Evolutionary conservation across 805 yeast genomes (phyloP).

Genomic region (Hanseniaspora vineae): DNA sequence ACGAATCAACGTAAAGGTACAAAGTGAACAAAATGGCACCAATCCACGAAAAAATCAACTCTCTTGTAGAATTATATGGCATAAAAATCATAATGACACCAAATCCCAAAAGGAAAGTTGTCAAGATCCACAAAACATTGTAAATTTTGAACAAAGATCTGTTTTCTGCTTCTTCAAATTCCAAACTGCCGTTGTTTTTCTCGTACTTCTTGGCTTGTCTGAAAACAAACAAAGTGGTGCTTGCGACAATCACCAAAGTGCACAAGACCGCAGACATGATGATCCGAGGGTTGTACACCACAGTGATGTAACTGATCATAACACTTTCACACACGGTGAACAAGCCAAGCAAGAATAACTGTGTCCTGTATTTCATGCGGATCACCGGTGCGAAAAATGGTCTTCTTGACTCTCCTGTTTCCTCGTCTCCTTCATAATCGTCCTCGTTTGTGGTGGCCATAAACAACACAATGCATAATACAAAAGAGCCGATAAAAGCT

Average conservation of each 20-base stretch:
- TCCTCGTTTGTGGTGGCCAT: conserved; percentile 33
- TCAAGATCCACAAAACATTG: conserved; percentile 35
- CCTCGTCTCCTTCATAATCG: conserved; percentile 2
- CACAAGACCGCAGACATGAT: conserved; percentile 60
- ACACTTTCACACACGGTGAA: conserved; percentile 72
- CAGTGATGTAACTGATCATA: conserved; percentile 52
- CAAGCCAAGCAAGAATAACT: conserved; percentile 39
- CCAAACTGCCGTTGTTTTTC: conserved; percentile 44
- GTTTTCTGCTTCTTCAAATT: conserved; percentile 19
- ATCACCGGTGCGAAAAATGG: conserved; percentile 8
- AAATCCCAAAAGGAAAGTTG: conserved; percentile 44
- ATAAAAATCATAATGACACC: conserved; percentile 62
- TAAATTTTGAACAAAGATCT: conserved; percentile 14
- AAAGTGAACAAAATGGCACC: conserved; percentile 67
- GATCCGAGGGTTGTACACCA: conserved; percentile 47
- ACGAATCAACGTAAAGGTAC: conserved; percentile 72
- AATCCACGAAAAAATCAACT: conserved; percentile 51
- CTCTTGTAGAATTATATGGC: conserved; percentile 42
- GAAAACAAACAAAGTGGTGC: conserved; percentile 63
- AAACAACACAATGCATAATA: conserved; percentile 49
- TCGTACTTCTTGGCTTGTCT: conserved; percentile 25
- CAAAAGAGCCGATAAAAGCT: conserved; percentile 29
- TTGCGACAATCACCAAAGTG: conserved; percentile 60
- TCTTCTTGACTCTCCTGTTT: conserved; percentile 4
- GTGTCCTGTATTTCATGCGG: conserved; percentile 20